Evolutionary conservation across 2,329 filamentous ascomycete genomes (phyloP).

Genomic region (Colletotrichum godetiae): DNA sequence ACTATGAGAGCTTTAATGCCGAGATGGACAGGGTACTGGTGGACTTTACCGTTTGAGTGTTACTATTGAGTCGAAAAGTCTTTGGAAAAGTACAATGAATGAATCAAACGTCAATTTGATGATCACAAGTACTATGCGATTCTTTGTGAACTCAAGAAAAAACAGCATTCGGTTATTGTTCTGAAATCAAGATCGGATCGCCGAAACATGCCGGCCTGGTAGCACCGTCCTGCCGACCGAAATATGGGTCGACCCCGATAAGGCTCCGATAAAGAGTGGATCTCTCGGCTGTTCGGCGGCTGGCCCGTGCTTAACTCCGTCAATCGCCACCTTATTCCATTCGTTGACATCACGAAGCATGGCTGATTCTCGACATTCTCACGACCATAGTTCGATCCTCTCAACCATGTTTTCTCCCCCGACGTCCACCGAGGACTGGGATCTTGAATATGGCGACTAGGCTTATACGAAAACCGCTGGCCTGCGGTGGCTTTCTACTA

Average conservation of each 20-base stretch:
- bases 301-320: conserved; percentile 33
- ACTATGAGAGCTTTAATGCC: conserved; percentile 1
- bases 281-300: background rate
- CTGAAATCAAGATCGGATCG: background rate
- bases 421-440: conserved; percentile 2
- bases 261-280: background rate
- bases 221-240: background rate
- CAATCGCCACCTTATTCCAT: conserved; percentile 27
- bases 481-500: conserved; percentile 9
- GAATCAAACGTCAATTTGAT: too few relatives aligned
- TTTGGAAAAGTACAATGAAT: background rate
- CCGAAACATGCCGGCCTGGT: background rate
- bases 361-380: background rate
- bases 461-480: background rate
- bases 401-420: conserved; percentile 2
- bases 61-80: background rate
- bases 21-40: conserved; percentile 8
- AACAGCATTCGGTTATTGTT: too few relatives aligned
- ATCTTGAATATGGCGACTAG: conserved; percentile 28
- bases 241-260: background rate
- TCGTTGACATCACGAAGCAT: conserved; percentile 32
- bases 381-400: background rate
- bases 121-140: too few relatives aligned
- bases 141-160: too few relatives aligned
- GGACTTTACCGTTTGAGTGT: conserved; percentile 38